phyloP scores from a whole-genome alignment of 192 early-diverging fungal genomes.

The Backusella morwellensis region DNA sequence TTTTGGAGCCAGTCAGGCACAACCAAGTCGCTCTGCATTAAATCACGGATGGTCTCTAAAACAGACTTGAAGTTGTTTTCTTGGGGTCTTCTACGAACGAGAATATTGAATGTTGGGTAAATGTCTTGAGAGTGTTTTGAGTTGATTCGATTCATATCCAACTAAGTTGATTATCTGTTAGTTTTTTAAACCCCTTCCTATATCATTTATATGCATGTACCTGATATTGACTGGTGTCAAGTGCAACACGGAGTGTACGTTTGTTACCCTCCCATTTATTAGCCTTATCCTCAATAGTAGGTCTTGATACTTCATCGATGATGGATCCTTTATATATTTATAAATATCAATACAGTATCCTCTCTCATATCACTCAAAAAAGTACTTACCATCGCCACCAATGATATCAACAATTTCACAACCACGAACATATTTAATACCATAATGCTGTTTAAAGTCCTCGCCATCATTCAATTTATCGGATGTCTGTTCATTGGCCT shows the following conservation, averaged over 20 bases:
- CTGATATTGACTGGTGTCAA: slow-evolving; percentile 90
- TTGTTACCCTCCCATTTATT: slow-evolving; percentile 37
- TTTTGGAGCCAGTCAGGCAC: slow-evolving; percentile 92
- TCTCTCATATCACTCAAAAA: slow-evolving; percentile 17
- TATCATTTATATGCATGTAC: not conserved
- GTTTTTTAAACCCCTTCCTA: not conserved
- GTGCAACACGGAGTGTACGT: slow-evolving; percentile 69
- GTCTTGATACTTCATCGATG: slow-evolving; percentile 44
- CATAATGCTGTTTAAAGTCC: slow-evolving; percentile 62
- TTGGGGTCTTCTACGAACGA: slow-evolving; percentile 83
- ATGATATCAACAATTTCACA: slow-evolving; percentile 81
- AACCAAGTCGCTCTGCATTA: slow-evolving; percentile 79
- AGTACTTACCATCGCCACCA: slow-evolving; percentile 63
- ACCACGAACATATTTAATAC: slow-evolving; percentile 80
- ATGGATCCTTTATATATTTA: slow-evolving; percentile 36
- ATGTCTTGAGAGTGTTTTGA: slow-evolving; percentile 59
- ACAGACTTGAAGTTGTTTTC: slow-evolving; percentile 96
- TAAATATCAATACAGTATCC: slow-evolving; percentile 28
- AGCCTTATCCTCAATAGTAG: slow-evolving; percentile 32
- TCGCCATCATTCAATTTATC: slow-evolving; percentile 43
- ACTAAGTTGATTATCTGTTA: not conserved
- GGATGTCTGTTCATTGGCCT: slow-evolving; percentile 47
- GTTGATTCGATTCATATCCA: slow-evolving; percentile 52
- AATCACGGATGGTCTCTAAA: slow-evolving; percentile 85
- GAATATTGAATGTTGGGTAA: slow-evolving; percentile 82